phyloP scores from a whole-genome alignment of 306 rosid genomes.

The Calophaca sinica region DNA sequence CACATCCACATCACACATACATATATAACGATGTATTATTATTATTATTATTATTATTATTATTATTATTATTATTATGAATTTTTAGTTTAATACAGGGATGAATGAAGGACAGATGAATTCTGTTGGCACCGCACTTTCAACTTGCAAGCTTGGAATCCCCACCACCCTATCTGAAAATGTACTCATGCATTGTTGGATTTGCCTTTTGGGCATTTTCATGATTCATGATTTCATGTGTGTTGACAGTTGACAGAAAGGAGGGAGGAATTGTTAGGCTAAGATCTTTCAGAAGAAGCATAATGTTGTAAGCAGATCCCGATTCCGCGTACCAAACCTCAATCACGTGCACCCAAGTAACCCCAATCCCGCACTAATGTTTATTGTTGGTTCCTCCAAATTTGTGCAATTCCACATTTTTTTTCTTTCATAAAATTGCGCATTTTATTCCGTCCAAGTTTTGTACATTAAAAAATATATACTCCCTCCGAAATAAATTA shows the following conservation, averaged over 20 bases:
- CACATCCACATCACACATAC: too few species aligned
- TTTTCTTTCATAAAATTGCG: background rate
- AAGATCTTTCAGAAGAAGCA: too few species aligned
- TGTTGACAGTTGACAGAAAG: slow-evolving; percentile 14
- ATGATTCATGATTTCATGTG: background rate
- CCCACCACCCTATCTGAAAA: slow-evolving; percentile 11
- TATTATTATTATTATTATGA: too few species aligned
- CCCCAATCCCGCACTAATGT: slow-evolving; percentile 19
- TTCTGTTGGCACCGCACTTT: slow-evolving; percentile 36
- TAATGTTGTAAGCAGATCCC: slow-evolving; percentile 29
- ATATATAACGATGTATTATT: too few species aligned
- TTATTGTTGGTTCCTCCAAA: background rate
- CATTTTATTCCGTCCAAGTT: slow-evolving; percentile 4
- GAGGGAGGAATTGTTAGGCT: background rate
- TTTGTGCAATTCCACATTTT: slow-evolving; percentile 29
- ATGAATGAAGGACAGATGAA: too few species aligned
- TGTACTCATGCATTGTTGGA: slow-evolving; percentile 28
- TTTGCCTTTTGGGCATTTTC: background rate
- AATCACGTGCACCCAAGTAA: slow-evolving; percentile 30
- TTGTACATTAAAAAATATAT: background rate
- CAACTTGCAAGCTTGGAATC: slow-evolving; percentile 21
- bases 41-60: too few species aligned
- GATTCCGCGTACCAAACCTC: slow-evolving; percentile 33
- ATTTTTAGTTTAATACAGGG: too few species aligned
- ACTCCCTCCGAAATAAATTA: too few species aligned